Evolutionary conservation across 306 rosid species (phyloP).

Genomic region (Echinosophora koreensis): DNA sequence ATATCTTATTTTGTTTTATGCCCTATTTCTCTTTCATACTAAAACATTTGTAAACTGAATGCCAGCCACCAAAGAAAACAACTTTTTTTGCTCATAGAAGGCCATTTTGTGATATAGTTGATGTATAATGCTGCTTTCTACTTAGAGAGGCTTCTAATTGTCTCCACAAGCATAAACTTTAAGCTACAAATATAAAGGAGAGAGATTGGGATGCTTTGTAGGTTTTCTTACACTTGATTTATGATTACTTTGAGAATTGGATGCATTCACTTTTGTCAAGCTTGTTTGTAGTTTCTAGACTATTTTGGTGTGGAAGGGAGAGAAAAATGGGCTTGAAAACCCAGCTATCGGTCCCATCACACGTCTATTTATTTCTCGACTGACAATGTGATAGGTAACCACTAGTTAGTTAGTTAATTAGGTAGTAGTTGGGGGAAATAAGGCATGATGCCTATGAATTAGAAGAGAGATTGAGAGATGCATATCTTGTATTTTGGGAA

Average conservation of each 20-base stretch:
- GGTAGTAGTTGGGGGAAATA: no score
- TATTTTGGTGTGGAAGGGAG: constrained; percentile 21
- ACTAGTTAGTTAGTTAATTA: no score
- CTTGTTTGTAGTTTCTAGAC: constrained; percentile 15
- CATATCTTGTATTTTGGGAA: no score
- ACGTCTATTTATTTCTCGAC: constrained; percentile 11
- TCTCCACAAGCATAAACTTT: constrained; percentile 6
- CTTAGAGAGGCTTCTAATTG: constrained; percentile 2
- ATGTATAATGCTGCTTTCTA: background rate
- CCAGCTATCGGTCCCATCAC: constrained; percentile 20
- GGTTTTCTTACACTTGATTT: background rate
- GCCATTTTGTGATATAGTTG: background rate
- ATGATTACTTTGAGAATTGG: constrained; percentile 9
- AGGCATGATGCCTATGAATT: no score
- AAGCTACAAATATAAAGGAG: background rate
- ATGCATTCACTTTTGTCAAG: constrained; percentile 14
- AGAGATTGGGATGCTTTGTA: background rate
- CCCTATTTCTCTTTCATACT: background rate
- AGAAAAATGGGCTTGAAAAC: constrained; percentile 13
- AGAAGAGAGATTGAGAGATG: no score
- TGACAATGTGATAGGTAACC: background rate
- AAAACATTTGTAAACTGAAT: constrained; percentile 7
- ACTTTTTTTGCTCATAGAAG: background rate
- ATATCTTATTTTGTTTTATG: constrained; percentile 16
- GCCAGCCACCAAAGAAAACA: constrained; percentile 4